Evolutionary conservation across 2,329 filamentous ascomycete species (phyloP).

Genomic region (Biscogniauxia mediterranea): DNA sequence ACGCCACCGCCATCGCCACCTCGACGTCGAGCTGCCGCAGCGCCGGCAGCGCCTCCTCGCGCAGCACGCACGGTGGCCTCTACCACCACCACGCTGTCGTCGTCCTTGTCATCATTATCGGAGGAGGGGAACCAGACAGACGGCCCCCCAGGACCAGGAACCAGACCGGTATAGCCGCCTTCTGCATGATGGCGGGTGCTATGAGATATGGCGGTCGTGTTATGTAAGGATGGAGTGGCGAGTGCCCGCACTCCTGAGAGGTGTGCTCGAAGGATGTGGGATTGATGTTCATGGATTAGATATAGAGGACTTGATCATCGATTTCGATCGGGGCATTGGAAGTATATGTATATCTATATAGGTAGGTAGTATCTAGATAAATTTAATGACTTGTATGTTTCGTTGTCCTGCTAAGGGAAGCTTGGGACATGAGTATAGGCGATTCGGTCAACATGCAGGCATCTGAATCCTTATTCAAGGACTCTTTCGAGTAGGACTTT

Average conservation of each 20-base stretch:
- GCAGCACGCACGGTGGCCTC: conserved; percentile 8
- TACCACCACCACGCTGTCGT: conserved; percentile 4
- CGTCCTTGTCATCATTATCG: conserved; percentile 2
- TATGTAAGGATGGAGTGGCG: too few relatives aligned
- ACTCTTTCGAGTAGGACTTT: neutral
- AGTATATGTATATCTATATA: too few relatives aligned
- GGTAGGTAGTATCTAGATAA: too few relatives aligned
- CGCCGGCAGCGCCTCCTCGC: conserved; percentile 4
- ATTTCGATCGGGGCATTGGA: neutral
- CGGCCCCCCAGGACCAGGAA: neutral
- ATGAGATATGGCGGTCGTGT: neutral
- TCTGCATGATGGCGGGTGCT: neutral
- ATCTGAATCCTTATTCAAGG: neutral
- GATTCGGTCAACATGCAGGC: neutral
- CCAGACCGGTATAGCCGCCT: neutral
- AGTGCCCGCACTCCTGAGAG: neutral
- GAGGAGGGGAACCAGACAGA: neutral
- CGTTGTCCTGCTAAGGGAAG: neutral
- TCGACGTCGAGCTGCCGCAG: conserved; percentile 20
- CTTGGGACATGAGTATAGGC: neutral
- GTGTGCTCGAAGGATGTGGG: neutral
- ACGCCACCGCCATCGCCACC: conserved; percentile 12
- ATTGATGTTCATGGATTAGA: neutral
- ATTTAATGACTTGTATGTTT: neutral
- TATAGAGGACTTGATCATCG: neutral